Evolutionary conservation across 257 asterid genomes (phyloP).

Genomic region (Henckelia pumila): DNA sequence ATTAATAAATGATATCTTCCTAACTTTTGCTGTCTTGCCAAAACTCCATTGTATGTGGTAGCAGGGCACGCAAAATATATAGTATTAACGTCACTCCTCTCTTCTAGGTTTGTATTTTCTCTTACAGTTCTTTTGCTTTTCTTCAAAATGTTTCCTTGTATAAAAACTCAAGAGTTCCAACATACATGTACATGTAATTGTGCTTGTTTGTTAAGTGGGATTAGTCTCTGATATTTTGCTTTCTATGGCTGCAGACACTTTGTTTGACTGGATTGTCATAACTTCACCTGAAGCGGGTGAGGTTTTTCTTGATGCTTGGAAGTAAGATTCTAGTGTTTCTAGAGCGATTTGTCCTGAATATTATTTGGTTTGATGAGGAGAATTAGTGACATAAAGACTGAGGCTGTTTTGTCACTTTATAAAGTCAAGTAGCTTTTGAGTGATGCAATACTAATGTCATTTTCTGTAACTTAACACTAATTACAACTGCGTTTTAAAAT

Average conservation of each 20-base stretch:
- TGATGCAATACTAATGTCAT: background rate
- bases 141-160: background rate
- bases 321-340: constrained; percentile 44
- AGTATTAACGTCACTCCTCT: background rate
- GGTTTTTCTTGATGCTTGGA: constrained; percentile 85
- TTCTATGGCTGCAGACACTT: constrained; percentile 42
- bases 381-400: background rate
- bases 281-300: constrained; percentile 86
- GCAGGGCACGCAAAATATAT: background rate
- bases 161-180: background rate
- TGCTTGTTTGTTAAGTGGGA: background rate
- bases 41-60: background rate
- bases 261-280: constrained; percentile 74
- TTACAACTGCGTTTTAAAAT: background rate
- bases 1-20: background rate
- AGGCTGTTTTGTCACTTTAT: background rate
- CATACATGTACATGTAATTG: background rate
- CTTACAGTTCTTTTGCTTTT: background rate
- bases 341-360: background rate
- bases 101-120: background rate
- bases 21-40: background rate
- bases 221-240: constrained; percentile 6
- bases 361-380: background rate
- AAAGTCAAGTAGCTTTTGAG: background rate
- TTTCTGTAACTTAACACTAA: background rate